Evolutionary conservation across 2,329 filamentous ascomycete genomes (phyloP).

Genomic region (Scytalidium sp.): DNA sequence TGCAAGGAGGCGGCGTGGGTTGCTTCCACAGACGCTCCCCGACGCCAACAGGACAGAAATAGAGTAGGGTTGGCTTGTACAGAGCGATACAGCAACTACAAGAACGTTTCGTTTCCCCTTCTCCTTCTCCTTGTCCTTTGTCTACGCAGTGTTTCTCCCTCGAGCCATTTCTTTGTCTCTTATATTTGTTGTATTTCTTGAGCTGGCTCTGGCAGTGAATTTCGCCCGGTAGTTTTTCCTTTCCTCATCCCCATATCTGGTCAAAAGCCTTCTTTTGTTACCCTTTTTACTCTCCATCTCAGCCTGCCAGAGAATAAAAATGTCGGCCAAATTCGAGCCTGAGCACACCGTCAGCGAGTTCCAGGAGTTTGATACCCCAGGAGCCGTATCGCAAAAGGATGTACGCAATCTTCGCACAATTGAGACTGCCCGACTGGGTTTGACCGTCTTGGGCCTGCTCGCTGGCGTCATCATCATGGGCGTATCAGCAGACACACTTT

Average conservation of each 20-base stretch:
- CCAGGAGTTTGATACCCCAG: slow-evolving; percentile 18
- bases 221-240: slow-evolving; percentile 6
- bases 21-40: too few relatives aligned
- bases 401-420: slow-evolving; percentile 17
- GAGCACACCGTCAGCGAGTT: slow-evolving; percentile 15
- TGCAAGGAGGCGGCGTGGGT: background rate
- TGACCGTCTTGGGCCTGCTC: slow-evolving; percentile 48
- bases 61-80: background rate
- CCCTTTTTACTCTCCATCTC: slow-evolving; percentile 8
- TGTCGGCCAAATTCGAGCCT: slow-evolving; percentile 12
- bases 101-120: slow-evolving; percentile 23
- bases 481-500: slow-evolving; percentile 50
- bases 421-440: slow-evolving; percentile 42
- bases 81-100: slow-evolving; percentile 22
- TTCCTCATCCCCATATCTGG: slow-evolving; percentile 1
- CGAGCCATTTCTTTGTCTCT: background rate
- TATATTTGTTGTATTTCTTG: slow-evolving; percentile 5
- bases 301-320: slow-evolving; percentile 9
- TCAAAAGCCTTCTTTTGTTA: too few relatives aligned
- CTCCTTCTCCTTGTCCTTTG: background rate
- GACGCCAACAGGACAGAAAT: too few relatives aligned
- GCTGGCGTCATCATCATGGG: slow-evolving; percentile 51
- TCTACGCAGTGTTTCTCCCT: background rate
- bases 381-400: slow-evolving; percentile 5
- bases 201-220: slow-evolving; percentile 12